These are phyloP conservation scores for Poteriospumella lacustris DNA, from an alignment of 108 stramenopile genomes.

Conservation along the genomic window DNA sequence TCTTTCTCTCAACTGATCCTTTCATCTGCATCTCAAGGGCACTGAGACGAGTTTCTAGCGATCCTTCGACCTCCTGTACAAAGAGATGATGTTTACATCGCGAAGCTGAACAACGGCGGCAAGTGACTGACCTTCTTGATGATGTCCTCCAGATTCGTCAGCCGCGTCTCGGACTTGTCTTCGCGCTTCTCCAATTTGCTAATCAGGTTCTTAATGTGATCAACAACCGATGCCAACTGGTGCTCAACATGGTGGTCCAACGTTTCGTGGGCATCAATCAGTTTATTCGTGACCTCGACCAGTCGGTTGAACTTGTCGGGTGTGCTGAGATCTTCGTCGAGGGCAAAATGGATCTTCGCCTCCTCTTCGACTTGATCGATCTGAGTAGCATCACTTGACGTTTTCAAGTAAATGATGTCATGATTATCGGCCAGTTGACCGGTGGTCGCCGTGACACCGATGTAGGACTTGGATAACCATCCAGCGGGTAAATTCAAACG, in stretches of 20 bases:
- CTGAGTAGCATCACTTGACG: constrained; percentile 21
- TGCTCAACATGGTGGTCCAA: constrained; percentile 28
- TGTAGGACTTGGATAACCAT: constrained; percentile 37
- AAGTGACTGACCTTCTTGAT: neutral
- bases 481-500: constrained; percentile 1
- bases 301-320: no score
- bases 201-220: constrained; percentile 22
- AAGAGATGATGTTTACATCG: no score
- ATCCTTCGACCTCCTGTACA: constrained; percentile 22
- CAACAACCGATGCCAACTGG: constrained; percentile 2
- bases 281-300: neutral
- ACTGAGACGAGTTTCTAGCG: constrained; percentile 4
- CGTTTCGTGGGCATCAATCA: neutral
- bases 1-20: constrained; percentile 11
- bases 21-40: constrained; percentile 18
- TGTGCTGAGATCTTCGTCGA: no score
- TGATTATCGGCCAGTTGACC: constrained; percentile 68
- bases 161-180: constrained; percentile 14
- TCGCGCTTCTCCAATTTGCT: constrained; percentile 19
- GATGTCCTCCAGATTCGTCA: neutral
- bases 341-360: neutral
- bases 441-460: constrained; percentile 57
- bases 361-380: constrained; percentile 9
- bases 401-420: constrained; percentile 51
- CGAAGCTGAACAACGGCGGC: no score